Evolutionary conservation across 257 asterid genomes (phyloP), one percentile per base, ranked within the genome.

Genomic region (Solanum clarkiae): DNA sequence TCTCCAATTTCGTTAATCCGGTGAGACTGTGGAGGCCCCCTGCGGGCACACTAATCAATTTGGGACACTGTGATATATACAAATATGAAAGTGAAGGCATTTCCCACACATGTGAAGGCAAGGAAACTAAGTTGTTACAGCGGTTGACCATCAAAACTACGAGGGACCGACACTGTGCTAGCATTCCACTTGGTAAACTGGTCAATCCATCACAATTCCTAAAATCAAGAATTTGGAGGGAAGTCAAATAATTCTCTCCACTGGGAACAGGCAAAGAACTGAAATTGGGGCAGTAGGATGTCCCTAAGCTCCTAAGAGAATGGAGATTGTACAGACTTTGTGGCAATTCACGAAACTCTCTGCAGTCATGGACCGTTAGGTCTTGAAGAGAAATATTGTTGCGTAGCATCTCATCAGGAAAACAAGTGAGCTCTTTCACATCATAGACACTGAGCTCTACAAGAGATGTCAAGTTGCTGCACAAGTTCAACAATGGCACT

Each of bases 81-180:
- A 36, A 36, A 5, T 36, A 36, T 36, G 1, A 36, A 36, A 36
- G 42, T 36, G 42, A 36, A 36, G 42, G 42, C 42, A 36, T 55
- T 40, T 7, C 55, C 42, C 20, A 18, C 10, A 84, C 40, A 69
- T 80, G 59, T 8, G 59, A 24, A 14, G 86, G 62, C 9, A 49
- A 80, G 6, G 86, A 53, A 17, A 47, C 44, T 13, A 88, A 80
- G 72, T 86, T 54, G 3, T 4, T 8, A 51, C 90, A 77, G 0
- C 0, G 0, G 2, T 0, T 0, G 5, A 84, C 80, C 2, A 0
- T 0, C 26, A 88, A 12, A 4, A 0, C 0, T 24, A 49, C 4
- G 2, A 86, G 68, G 75, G 74, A 74, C 14, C 47, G 11, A 44
- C 80, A 80, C 1, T 42, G 1, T 53, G 68, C 75, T 4, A 87